phyloP scores from a whole-genome alignment of 2,329 filamentous ascomycete species.

The Bipolaris gigantea region DNA sequence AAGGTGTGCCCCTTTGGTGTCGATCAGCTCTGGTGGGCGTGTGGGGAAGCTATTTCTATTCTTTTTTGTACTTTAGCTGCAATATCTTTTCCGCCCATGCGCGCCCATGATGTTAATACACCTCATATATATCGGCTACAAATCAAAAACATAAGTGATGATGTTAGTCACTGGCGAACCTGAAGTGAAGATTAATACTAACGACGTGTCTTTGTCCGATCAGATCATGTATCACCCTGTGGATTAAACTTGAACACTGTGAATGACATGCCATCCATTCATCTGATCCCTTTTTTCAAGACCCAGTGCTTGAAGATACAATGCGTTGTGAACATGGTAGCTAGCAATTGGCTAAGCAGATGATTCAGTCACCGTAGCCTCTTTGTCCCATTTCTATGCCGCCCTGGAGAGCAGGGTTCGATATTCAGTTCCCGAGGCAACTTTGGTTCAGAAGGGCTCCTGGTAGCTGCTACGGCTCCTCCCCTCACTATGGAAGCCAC shows the following conservation, averaged over 20 bases:
- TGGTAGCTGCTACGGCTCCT: background rate
- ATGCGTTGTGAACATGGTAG: background rate
- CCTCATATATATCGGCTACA: background rate
- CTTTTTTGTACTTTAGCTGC: background rate
- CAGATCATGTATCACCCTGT: no score
- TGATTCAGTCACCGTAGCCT: no score
- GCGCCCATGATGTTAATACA: background rate
- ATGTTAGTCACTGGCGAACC: background rate
- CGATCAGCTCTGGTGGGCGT: background rate
- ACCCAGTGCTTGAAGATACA: background rate
- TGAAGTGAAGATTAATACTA: no score
- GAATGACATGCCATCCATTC: background rate
- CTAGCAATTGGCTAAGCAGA: no score
- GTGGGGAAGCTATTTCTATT: background rate
- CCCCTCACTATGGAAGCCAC: background rate
- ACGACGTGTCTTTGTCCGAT: no score
- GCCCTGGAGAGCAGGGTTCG: background rate
- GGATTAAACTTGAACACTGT: background rate
- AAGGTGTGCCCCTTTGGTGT: background rate
- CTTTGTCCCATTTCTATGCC: no score
- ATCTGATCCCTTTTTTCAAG: background rate
- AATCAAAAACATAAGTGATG: background rate
- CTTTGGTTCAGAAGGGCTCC: background rate
- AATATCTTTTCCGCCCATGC: background rate
- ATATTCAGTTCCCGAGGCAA: background rate